These are phyloP conservation scores for Viridothelium virens DNA, from an alignment of 495 filamentous ascomycete species.

Conservation along the genomic window DNA sequence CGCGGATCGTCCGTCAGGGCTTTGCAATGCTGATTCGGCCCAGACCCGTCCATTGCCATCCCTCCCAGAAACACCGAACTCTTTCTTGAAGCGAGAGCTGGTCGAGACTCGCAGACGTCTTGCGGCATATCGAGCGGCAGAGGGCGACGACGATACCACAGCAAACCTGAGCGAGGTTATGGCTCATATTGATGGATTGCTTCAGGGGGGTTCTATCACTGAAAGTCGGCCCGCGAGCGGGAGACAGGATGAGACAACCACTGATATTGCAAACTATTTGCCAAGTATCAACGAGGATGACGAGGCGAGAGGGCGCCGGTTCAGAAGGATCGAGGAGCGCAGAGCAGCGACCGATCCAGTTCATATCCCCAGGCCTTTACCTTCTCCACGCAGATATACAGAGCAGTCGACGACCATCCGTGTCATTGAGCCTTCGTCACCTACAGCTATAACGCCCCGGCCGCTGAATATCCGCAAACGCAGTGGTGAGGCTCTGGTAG, in stretches of 20 bases:
- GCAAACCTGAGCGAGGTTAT: conserved; percentile 52
- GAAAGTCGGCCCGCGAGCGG: not conserved
- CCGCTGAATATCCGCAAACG: conserved; percentile 38
- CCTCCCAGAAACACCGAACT: conserved; percentile 38
- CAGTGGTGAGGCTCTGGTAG: conserved; percentile 28
- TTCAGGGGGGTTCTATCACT: conserved; percentile 43
- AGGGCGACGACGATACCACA: conserved; percentile 24
- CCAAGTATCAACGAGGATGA: conserved; percentile 37
- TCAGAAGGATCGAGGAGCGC: conserved; percentile 23
- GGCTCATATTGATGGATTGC: conserved; percentile 52
- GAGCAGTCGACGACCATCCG: conserved; percentile 29
- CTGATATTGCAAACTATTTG: conserved; percentile 26
- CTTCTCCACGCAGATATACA: conserved; percentile 16
- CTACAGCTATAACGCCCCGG: conserved; percentile 28
- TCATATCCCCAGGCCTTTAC: conserved; percentile 16
- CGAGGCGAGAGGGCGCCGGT: conserved; percentile 25
- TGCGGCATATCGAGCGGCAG: conserved; percentile 38
- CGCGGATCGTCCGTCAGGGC: conserved; percentile 27
- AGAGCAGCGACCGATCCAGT: conserved; percentile 36
- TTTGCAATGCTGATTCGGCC: conserved; percentile 15
- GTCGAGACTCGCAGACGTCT: conserved; percentile 52
- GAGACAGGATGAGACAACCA: conserved; percentile 17
- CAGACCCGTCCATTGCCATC: conserved; percentile 33
- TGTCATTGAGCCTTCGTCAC: conserved; percentile 31
- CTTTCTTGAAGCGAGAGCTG: conserved; percentile 45